Evolutionary conservation across 164 flowering plant species (phyloP), one percentile per base, ranked within the genome.

Genomic region (Protea cynaroides): DNA sequence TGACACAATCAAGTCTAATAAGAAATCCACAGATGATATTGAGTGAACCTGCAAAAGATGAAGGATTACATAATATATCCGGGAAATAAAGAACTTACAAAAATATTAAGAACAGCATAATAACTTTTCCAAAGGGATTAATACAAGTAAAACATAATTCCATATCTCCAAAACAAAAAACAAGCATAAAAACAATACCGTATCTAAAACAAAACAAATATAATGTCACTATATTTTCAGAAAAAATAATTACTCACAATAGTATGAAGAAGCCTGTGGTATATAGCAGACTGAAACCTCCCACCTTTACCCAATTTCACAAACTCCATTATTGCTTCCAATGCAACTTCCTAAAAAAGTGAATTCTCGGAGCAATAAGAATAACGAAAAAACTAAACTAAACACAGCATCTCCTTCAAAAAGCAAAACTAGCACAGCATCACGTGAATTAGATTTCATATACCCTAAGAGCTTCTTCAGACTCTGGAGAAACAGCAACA

Each of bases 241-340:
- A 44, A 44, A 44, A 44, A 44, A 44, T 18, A n/a, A 49, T 49
- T 11, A 80, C 97, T 88, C 73, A 90, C 99, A 63, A 86, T 75
- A 40, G 67, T 67, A 22, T 73, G 78, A 55, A 94, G 70, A 29
- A 94, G 73, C 75, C 72, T 83, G 76, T 82, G 82, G 67, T 86
- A 94, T 21, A 87, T 72, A 43, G 80, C 67, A 18, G 88, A 83
- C 46, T 84, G 76, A 67, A 94, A 89, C 59, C 61, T 74, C 29
- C 97, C 93, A 1, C 76, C 77, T 69, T 83, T 88, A 1, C 89
- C 89, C 40, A 76, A 59, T 75, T 88, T 91, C 64, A 88, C 96
- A 67, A 84, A 83, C 76, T 94, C 97, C 99, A 94, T 94, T 12
- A 88, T 43, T 0, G 92, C 66, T 68, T 89, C 97, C 77, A 94